Evolutionary conservation across 2,329 filamentous ascomycete species (phyloP), one percentile per base, ranked within the genome.

Genomic region (Colletotrichum agaves): DNA sequence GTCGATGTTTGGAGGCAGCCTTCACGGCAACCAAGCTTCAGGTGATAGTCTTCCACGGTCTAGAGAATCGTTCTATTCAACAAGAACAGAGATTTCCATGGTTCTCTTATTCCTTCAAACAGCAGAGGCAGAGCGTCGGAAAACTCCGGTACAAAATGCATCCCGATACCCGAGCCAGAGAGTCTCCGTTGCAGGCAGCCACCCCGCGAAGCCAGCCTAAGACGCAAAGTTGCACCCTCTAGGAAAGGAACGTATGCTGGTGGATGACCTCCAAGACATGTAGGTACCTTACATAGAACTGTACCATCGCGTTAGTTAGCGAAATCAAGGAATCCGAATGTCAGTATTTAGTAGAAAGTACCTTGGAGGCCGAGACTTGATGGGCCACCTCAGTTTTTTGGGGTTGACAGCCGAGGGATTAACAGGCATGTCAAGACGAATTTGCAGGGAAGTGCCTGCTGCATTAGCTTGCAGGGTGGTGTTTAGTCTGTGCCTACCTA

Each of bases 381-480:
- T 35, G 56, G 21, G 31, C 17, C 23, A 17, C 17, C 53, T 13
- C 13, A 7, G 21, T 13, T 43, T 19, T 23, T 27, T 50, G 58
- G 33, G 31, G 15, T 17, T 31, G 41, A 5, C n/a, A 12, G 43
- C 19, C 19, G 15, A 43, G 41, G 39, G 23, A 46, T 59, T 59
- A 31, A 59, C 56, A 47, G 56, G 43, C 31, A 27, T 35, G 50
- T 53, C 33, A 35, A 53, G 31, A 37, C 31, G 27, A 8, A 39
- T 15, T 61, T 35, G 17, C 58, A 61, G 21, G 46, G 58, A 33
- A 52, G 15, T 61, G 58, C 58, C 58, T 61, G 58, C 46, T 43
- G 37, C 58, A 33, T 27, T 52, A 52, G 46, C 19, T 44, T 60
- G 44, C 44, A 31, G 44, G 46, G 44, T 46, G 19, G 58, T 50